Conservation (phyloP, 176 grass and related monocot genomes). For the Chloris gayana region DNA sequence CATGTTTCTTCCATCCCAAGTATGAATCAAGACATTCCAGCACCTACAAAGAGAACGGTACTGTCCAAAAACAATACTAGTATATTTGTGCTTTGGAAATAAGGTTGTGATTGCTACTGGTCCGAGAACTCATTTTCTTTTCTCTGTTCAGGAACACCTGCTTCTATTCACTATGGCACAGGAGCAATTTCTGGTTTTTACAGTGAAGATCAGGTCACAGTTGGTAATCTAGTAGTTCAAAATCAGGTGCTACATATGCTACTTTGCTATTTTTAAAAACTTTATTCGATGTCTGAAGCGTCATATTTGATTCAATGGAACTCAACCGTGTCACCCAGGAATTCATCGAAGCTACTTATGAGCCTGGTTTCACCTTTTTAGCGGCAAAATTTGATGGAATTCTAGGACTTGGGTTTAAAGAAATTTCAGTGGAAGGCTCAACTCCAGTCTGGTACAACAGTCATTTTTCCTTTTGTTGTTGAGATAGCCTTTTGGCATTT, state of each 20-base stretch:
- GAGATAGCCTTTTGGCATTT: background rate
- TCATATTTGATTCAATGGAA: slow-evolving; percentile 23
- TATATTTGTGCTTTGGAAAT: too few species aligned
- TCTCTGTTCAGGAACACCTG: slow-evolving; percentile 61
- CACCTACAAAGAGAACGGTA: slow-evolving; percentile 82
- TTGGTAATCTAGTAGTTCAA: slow-evolving; percentile 69
- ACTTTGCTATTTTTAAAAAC: background rate
- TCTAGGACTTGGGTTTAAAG: slow-evolving; percentile 92
- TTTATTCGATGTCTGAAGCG: background rate
- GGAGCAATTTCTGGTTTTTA: slow-evolving; percentile 77
- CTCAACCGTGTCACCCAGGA: slow-evolving; percentile 58
- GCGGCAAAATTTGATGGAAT: slow-evolving; percentile 91
- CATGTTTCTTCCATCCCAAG: slow-evolving; percentile 79
- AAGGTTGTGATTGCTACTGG: background rate
- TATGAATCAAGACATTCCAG: slow-evolving; percentile 72
- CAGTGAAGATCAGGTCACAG: slow-evolving; percentile 73
- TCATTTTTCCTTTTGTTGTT: background rate
- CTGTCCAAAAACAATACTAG: background rate
- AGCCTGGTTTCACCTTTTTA: slow-evolving; percentile 73
- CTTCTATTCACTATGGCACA: slow-evolving; percentile 76
- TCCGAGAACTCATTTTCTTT: slow-evolving; percentile 18
- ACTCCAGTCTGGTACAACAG: slow-evolving; percentile 73
- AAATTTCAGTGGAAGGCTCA: slow-evolving; percentile 83
- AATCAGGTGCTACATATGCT: slow-evolving; percentile 59
- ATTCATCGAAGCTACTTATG: slow-evolving; percentile 89